Conservation (phyloP, 176 grass and related monocot genomes). For the Elymus sibiricus region DNA sequence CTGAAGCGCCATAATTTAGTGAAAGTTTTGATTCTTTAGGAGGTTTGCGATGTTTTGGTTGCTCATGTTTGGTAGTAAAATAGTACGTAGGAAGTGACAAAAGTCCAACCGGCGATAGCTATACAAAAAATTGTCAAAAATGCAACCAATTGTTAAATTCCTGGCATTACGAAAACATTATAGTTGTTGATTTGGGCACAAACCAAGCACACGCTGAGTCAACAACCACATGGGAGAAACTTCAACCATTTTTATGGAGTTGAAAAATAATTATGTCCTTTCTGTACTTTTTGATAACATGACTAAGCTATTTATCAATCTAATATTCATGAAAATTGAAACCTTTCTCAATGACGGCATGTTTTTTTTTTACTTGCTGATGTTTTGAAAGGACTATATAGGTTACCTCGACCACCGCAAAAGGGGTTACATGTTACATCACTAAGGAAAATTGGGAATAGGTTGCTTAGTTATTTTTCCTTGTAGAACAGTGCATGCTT, state of each 20-base stretch:
- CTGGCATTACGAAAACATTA: background rate
- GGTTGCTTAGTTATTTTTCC: background rate
- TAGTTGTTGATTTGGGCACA: background rate
- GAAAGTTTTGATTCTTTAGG: background rate
- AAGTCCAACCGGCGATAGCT: background rate
- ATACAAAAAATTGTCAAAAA: background rate
- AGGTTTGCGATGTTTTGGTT: background rate
- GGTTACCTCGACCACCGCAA: background rate
- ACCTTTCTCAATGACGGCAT: background rate
- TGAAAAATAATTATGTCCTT: background rate
- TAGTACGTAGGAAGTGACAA: background rate
- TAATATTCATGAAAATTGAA: background rate
- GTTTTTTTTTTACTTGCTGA: background rate
- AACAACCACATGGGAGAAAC: background rate
- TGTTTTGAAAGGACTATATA: background rate
- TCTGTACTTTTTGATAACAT: background rate
- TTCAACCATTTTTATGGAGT: background rate
- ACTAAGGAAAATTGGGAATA: background rate
- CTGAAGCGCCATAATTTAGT: background rate
- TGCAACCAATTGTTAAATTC: background rate
- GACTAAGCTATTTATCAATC: background rate
- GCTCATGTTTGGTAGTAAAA: background rate
- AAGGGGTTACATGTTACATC: background rate
- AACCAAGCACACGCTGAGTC: background rate
- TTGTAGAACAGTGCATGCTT: background rate